Conservation (phyloP, 108 stramenopile species). For the Skeletonema tropicum region DNA sequence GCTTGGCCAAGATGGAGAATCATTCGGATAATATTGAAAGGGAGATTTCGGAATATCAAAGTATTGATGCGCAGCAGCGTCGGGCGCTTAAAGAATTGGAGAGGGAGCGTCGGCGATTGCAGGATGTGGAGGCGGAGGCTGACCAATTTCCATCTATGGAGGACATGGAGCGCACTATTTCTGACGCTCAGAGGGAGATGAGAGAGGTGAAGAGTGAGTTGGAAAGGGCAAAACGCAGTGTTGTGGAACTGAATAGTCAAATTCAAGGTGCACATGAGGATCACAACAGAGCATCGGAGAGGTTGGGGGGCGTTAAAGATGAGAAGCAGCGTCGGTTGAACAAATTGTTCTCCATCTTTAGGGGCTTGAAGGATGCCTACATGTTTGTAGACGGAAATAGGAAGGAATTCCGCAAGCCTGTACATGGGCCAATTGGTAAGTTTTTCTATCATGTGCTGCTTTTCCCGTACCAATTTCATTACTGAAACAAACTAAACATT, state of each 20-base stretch:
- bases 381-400: conserved; percentile 69
- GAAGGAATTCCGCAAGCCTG: conserved; percentile 69
- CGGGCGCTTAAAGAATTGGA: conserved; percentile 48
- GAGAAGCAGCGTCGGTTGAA: conserved; percentile 60
- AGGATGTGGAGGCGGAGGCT: conserved; percentile 29
- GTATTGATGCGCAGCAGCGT: conserved; percentile 52
- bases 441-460: neutral
- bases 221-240: conserved; percentile 37
- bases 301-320: conserved; percentile 57
- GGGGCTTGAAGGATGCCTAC: conserved; percentile 50
- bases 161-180: conserved; percentile 44
- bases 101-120: conserved; percentile 43
- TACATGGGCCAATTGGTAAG: conserved; percentile 76
- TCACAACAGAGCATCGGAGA: conserved; percentile 17
- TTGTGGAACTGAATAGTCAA: neutral
- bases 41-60: conserved; percentile 37
- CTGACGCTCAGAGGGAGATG: conserved; percentile 31
- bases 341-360: neutral
- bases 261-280: conserved; percentile 25
- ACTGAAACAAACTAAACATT: neutral
- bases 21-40: conserved; percentile 66
- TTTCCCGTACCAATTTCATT: neutral
- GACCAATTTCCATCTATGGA: conserved; percentile 53
- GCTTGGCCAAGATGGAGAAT: conserved; percentile 53
- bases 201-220: conserved; percentile 33